These are phyloP conservation scores for Trichoderma harzianum DNA, from an alignment of 2,329 filamentous ascomycete genomes.

Conservation along the genomic window DNA sequence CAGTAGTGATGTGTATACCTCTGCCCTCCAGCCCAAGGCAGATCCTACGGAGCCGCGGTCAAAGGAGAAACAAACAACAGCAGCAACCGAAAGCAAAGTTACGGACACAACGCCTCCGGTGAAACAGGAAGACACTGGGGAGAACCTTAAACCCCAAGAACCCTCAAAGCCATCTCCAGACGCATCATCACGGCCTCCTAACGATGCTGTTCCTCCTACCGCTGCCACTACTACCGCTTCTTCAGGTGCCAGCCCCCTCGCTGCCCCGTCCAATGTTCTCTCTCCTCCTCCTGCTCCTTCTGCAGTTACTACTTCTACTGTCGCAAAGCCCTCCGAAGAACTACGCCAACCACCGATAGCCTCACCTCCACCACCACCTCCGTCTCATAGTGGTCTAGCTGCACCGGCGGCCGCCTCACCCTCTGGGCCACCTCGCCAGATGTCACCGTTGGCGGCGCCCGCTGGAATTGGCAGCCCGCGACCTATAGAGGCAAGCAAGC, in stretches of 20 bases:
- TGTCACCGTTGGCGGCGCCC: constrained; percentile 23
- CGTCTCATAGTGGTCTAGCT: constrained; percentile 22
- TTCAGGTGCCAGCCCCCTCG: background rate
- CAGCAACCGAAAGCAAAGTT: constrained; percentile 16
- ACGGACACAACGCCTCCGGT: constrained; percentile 15
- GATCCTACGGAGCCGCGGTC: background rate
- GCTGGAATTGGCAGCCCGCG: constrained; percentile 23
- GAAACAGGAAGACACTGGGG: constrained; percentile 1
- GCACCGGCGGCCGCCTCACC: constrained; percentile 20
- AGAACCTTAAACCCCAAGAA: background rate
- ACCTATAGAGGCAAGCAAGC: constrained; percentile 26
- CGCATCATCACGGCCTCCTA: background rate
- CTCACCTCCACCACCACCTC: constrained; percentile 23
- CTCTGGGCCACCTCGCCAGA: constrained; percentile 6
- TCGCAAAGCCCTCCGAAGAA: background rate
- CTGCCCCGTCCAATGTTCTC: background rate
- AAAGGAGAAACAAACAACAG: background rate
- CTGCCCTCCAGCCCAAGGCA: constrained; percentile 16
- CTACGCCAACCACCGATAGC: constrained; percentile 16
- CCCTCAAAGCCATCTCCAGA: background rate
- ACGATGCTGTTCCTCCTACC: background rate
- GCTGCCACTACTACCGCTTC: background rate
- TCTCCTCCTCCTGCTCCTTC: background rate
- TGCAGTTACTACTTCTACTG: background rate
- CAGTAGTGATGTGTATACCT: background rate